Conservation (phyloP, 257 asterid species). For the Rehmannia glutinosa region DNA sequence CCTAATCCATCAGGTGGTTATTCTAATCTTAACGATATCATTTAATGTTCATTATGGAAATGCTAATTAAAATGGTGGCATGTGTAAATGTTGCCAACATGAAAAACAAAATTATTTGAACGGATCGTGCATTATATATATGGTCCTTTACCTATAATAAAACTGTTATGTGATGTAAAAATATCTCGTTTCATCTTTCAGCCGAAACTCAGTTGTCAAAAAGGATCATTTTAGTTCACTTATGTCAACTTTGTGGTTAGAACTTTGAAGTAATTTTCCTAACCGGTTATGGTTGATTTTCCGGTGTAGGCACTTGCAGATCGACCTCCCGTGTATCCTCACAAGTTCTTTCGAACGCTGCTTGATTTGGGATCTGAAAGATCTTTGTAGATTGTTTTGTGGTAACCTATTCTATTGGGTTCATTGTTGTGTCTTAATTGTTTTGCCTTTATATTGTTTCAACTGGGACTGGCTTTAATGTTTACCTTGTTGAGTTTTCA, state of each 20-base stretch:
- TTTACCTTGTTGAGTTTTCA: too few relatives aligned
- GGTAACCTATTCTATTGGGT: background rate
- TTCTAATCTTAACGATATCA: background rate
- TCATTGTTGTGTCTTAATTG: background rate
- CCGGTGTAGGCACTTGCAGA: slow-evolving; percentile 68
- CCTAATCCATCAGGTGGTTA: slow-evolving; percentile 73
- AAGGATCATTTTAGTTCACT: too few relatives aligned
- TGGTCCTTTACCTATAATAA: too few relatives aligned
- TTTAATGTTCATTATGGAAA: too few relatives aligned
- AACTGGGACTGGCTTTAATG: too few relatives aligned
- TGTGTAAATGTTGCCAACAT: too few relatives aligned
- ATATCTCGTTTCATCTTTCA: too few relatives aligned
- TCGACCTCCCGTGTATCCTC: slow-evolving; percentile 82
- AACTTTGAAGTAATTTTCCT: slow-evolving; percentile 5
- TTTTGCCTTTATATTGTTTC: too few relatives aligned
- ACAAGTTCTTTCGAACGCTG: slow-evolving; percentile 64
- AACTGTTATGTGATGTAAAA: too few relatives aligned
- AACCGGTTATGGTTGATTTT: background rate
- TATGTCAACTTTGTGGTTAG: background rate
- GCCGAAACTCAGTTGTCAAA: too few relatives aligned
- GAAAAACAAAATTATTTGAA: too few relatives aligned
- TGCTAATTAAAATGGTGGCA: background rate
- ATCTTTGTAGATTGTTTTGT: slow-evolving; percentile 18
- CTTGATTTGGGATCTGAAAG: slow-evolving; percentile 70
- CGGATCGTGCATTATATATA: too few relatives aligned